These are phyloP conservation scores for Meredithiella fracta DNA, from an alignment of 2,329 filamentous ascomycete genomes.

Conservation along the genomic window DNA sequence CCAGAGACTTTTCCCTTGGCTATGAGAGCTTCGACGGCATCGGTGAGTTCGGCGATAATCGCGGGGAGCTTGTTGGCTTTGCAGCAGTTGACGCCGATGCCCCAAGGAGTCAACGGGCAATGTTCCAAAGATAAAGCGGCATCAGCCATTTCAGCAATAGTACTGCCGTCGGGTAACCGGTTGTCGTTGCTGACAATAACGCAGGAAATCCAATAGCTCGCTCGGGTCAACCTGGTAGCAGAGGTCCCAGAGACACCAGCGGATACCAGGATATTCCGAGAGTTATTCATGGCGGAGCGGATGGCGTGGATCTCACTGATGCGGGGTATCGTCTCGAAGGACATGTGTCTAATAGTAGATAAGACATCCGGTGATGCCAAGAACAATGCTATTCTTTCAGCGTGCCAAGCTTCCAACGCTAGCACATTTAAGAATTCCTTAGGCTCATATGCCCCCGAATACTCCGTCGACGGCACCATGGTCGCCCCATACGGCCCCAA, in stretches of 20 bases:
- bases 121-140: conserved; percentile 23
- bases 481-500: conserved; percentile 51
- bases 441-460: conserved; percentile 42
- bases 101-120: conserved; percentile 32
- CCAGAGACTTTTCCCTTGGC: conserved; percentile 20
- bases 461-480: conserved; percentile 50
- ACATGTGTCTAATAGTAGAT: conserved; percentile 34
- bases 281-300: conserved; percentile 25
- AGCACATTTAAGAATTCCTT: conserved; percentile 27
- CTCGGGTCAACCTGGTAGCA: conserved; percentile 9
- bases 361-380: conserved; percentile 22
- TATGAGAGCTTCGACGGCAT: conserved; percentile 26
- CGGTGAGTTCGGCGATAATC: conserved; percentile 39
- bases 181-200: conserved; percentile 29
- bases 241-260: neutral
- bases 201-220: conserved; percentile 44
- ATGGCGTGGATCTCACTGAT: conserved; percentile 44
- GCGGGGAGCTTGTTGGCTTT: conserved; percentile 45
- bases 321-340: conserved; percentile 51
- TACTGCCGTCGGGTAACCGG: conserved; percentile 40
- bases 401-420: conserved; percentile 39
- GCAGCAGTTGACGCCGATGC: conserved; percentile 52
- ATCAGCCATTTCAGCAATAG: conserved; percentile 21
- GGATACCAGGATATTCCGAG: conserved; percentile 15
- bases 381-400: conserved; percentile 36